These are phyloP conservation scores for Gossypium mustelinum DNA, from an alignment of 345 rosid genomes.

Conservation along the genomic window DNA sequence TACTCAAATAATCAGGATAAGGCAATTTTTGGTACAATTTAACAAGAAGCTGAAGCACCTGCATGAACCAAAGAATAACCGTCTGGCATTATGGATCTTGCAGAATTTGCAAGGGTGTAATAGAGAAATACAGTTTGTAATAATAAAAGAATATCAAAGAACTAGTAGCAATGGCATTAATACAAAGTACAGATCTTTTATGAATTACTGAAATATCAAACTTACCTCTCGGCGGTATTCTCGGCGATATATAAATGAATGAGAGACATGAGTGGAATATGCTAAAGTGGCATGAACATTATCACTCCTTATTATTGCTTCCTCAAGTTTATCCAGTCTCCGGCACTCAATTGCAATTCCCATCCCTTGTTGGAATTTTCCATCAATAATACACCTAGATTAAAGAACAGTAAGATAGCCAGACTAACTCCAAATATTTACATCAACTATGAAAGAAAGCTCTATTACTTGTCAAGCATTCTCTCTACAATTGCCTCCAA, in stretches of 20 bases:
- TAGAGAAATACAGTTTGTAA: background rate
- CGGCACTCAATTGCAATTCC: conserved; percentile 98
- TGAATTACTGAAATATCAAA: background rate
- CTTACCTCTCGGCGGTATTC: conserved; percentile 91
- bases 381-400: conserved; percentile 83
- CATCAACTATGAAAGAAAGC: conserved; percentile 4
- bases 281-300: conserved; percentile 78
- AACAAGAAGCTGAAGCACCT: conserved; percentile 92
- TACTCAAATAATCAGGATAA: conserved; percentile 91
- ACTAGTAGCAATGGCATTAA: background rate
- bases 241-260: conserved; percentile 80
- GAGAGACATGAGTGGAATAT: conserved; percentile 82
- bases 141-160: background rate
- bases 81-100: background rate
- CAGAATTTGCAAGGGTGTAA: background rate
- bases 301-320: conserved; percentile 87
- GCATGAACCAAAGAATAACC: conserved; percentile 26
- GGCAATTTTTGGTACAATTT: conserved; percentile 81
- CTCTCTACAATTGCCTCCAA: conserved; percentile 96
- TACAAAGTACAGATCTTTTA: background rate
- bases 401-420: conserved; percentile 14
- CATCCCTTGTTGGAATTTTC: conserved; percentile 98
- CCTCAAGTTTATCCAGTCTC: conserved; percentile 94
- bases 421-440: conserved; percentile 8
- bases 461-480: conserved; percentile 87